Evolutionary conservation across 208 protist species (phyloP), one percentile per base, ranked within the genome.

Genomic region (Naegleria gruberi): DNA sequence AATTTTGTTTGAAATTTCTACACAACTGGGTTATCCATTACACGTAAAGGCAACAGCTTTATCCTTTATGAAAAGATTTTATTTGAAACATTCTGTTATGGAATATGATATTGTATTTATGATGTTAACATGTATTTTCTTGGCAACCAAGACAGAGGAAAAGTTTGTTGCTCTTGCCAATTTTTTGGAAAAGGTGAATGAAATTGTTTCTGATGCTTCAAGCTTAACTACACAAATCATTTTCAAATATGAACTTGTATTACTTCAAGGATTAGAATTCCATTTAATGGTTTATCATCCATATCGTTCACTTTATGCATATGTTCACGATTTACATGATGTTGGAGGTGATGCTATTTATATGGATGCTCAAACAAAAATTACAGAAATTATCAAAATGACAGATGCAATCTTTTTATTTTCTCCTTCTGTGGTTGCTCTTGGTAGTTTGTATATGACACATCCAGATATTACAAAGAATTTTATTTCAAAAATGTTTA

Each of bases 251-350:
- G 82, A 86, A 46, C 41, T 86, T 10, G n/a, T 86, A 34, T 5
- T 86, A 34, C 41, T 86, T 30, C 82, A 86, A 86, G 82, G 82
- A 23, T 30, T 86, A 10, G 23, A 86, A 46, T 86, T 86, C n/a
- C 34, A 86, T n/a, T 34, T 86, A 10, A 43, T 86, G 34, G 82
- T 86, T 10, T 86, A 86, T 40, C 82, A 86, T 86, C 82, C 82
- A 23, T 86, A 86, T 86, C 37, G 82, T 42, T 47, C 42, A 4
- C 19, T 86, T 10, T 86, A 34, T 47, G 82, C 82, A 45, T 86
- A 42, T 86, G 82, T 44, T 86, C 82, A 86, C 45, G 82, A 86
- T 40, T 46, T 46, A n/a, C 23, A 46, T 43, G 37, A 47, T 17
- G n/a, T 40, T 10, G 15, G 45, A 17, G 34, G 82, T n/a, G 19